Base-by-base conservation (phyloP, 352 stramenopile species). In the Thalassiosira hispida region DNA sequence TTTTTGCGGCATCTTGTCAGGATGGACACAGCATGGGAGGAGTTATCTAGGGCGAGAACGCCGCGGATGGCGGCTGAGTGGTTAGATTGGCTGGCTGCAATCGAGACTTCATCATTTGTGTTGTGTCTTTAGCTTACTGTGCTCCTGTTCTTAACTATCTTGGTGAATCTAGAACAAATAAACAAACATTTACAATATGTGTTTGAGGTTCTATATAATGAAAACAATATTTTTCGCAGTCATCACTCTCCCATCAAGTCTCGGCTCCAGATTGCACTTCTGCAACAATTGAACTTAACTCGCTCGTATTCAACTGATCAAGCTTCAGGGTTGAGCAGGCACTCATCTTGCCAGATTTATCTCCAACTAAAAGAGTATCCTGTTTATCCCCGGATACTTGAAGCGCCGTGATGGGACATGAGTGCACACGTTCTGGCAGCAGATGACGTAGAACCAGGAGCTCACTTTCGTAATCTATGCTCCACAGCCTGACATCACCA, bases 261-360 rank as follows among this genome's bases (percentile, higher is more conserved):
- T 60, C n/a, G 22, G 8, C 18, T 49, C 42, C 40, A 31, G 52
- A 66, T 65, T 66, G 57, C 56, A 64, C 47, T 61, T 81, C 57
- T 38, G 47, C 64, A 14, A 82, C 38, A 67, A 82, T 25, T 52
- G 62, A 49, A 60, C 20, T 60, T 44, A 79, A 49, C 44, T 79
- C 69, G 31, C 38, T 60, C 11, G 64, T 29, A 65, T 71, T 83
- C 46, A 86, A 73, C 25, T 83, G 73, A 42, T 95, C 90, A 44
- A 95, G 74, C 56, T 90, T 88, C 14, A 92, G 35, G n/a, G 86
- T 91, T 52, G 77, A 82, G 27, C 79, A 91, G 1, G 87, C 60
- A 51, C 79, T 91, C 73, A 92, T 93, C 67, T 92, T 93, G 40
- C 90, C 90, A 22, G 83, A 91, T 71, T 79, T 88, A 55, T 95